Percentiles rank a stretch among this genome's conserved stretches.
Evolutionary conservation across 73 alveolate genomes (phyloP).

Genomic region (Paraurostyla sp.): DNA sequence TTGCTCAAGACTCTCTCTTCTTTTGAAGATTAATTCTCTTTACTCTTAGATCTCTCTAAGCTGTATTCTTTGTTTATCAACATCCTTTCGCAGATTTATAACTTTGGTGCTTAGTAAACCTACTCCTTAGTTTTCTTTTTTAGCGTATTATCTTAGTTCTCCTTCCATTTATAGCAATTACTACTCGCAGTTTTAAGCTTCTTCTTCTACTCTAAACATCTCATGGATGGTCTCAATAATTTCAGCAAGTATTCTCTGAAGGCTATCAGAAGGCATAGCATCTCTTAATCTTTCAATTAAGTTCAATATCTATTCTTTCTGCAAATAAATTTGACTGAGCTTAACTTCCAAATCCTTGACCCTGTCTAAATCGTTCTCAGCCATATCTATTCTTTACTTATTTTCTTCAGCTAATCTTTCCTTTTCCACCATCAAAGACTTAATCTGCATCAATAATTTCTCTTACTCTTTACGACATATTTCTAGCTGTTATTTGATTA

Average conservation of each 20-base stretch:
- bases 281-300: constrained; percentile 9
- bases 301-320: not conserved
- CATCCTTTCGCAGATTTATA: constrained; percentile 41
- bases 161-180: constrained; percentile 14
- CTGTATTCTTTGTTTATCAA: not conserved
- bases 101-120: constrained; percentile 15
- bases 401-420: constrained; percentile 24
- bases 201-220: constrained; percentile 32
- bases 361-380: constrained; percentile 3
- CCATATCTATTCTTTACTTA: constrained; percentile 10
- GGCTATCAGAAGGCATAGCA: constrained; percentile 22
- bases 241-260: not conserved
- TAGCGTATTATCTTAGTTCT: constrained; percentile 28
- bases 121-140: constrained; percentile 44
- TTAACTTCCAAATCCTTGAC: constrained; percentile 31
- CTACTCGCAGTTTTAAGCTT: not conserved
- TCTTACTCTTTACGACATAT: constrained; percentile 59
- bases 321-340: not conserved
- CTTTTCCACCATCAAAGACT: constrained; percentile 43
- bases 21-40: not conserved
- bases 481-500: constrained; percentile 33
- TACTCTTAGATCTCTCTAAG: constrained; percentile 4
- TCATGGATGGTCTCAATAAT: not conserved
- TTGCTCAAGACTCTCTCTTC: constrained; percentile 25
- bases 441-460: constrained; percentile 52